Conservation (phyloP, 176 grass and related monocot genomes). For the Hsuehochloa calcarea region DNA sequence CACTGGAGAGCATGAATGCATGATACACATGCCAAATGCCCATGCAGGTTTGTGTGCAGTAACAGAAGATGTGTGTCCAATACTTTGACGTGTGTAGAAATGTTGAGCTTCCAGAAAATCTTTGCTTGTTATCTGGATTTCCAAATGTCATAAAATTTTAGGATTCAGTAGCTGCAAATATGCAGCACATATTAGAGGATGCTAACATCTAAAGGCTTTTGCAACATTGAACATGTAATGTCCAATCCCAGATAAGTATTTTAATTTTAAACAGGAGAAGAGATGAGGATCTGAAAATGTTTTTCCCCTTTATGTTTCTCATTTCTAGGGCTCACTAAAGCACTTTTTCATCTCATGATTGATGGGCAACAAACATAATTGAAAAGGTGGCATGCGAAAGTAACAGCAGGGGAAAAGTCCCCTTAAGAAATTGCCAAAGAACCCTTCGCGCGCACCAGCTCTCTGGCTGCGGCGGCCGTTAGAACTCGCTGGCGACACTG, state of each 20-base stretch:
- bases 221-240: constrained; percentile 8
- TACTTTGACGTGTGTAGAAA: constrained; percentile 19
- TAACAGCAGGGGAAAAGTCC: no score
- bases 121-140: constrained; percentile 2
- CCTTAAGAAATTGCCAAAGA: no score
- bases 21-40: not conserved
- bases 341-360: not conserved
- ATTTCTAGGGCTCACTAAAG: not conserved
- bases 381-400: not conserved
- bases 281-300: not conserved
- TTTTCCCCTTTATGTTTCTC: not conserved
- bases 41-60: not conserved
- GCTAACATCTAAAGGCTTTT: not conserved
- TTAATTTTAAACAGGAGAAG: not conserved
- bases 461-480: no score
- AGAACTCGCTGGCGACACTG: no score
- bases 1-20: constrained; percentile 19
- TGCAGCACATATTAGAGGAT: not conserved
- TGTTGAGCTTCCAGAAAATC: not conserved
- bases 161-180: not conserved
- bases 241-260: not conserved
- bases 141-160: not conserved
- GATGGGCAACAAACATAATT: not conserved
- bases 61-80: not conserved
- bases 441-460: no score